A percentile compares a stretch with the other conserved stretches of the same genome.
These are phyloP conservation scores for Vitis labrusca DNA, from an alignment of 164 flowering plant genomes.

Conservation along the genomic window DNA sequence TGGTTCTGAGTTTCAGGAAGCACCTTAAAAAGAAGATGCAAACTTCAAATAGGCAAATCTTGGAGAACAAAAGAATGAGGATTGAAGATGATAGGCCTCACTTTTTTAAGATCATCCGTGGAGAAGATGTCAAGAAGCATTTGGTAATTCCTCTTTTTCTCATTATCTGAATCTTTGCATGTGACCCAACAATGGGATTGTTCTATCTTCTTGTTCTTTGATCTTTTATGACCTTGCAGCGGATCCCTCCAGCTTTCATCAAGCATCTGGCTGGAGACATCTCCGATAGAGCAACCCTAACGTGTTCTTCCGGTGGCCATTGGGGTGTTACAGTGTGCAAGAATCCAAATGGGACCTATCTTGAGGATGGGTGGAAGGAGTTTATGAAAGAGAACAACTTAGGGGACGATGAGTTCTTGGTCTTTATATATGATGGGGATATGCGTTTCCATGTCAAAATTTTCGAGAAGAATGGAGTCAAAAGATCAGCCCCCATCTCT, in stretches of 20 bases:
- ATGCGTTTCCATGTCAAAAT: slow-evolving; percentile 19
- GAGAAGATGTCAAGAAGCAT: too few species aligned
- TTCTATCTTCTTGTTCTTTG: too few species aligned
- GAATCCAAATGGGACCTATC: not conserved
- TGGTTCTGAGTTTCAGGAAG: too few species aligned
- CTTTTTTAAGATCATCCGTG: too few species aligned
- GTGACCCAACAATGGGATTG: too few species aligned
- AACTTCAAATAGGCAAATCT: too few species aligned
- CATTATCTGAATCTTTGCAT: too few species aligned
- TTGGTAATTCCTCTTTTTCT: too few species aligned
- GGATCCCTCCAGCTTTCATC: slow-evolving; percentile 20
- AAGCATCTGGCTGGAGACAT: slow-evolving; percentile 7
- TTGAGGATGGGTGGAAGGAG: slow-evolving; percentile 24
- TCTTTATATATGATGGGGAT: slow-evolving; percentile 26
- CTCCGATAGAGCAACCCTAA: slow-evolving; percentile 12
- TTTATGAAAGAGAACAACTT: slow-evolving; percentile 16
- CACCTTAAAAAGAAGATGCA: too few species aligned
- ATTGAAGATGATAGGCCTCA: too few species aligned
- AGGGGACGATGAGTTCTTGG: slow-evolving; percentile 5
- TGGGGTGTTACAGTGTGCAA: slow-evolving; percentile 16
- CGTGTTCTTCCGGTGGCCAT: slow-evolving; percentile 14
- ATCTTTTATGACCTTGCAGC: slow-evolving; percentile 5
- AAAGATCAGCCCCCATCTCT: not conserved
- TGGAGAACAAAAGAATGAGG: too few species aligned
- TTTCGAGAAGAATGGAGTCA: slow-evolving; percentile 9